A percentile compares a stretch with the other conserved stretches of the same genome.
phyloP scores from a whole-genome alignment of 2,329 filamentous ascomycete genomes.

The Beauveria sp. region DNA sequence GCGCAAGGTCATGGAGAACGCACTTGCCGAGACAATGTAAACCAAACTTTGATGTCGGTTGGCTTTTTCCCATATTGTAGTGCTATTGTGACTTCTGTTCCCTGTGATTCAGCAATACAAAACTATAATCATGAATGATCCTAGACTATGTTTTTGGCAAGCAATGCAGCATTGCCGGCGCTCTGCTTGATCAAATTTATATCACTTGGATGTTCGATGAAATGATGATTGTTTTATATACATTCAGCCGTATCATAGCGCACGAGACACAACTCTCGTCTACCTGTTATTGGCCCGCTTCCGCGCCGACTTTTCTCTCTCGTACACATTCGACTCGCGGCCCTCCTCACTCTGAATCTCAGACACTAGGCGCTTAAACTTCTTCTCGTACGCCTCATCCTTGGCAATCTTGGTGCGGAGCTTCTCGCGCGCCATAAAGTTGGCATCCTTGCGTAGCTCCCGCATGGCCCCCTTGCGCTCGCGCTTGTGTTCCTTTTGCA shows the following conservation, averaged over 20 bases:
- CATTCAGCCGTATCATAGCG: not conserved
- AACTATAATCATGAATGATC: too few relatives aligned
- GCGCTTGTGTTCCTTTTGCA: constrained; percentile 86
- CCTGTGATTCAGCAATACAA: too few relatives aligned
- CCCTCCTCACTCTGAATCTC: constrained; percentile 97
- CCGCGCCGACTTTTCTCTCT: constrained; percentile 71
- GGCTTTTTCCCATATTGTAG: too few relatives aligned
- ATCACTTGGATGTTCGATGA: too few relatives aligned
- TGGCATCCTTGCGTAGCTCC: constrained; percentile 90
- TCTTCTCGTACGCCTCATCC: constrained; percentile 91
- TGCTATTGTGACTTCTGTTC: too few relatives aligned
- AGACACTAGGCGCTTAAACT: constrained; percentile 83
- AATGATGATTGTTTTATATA: not conserved
- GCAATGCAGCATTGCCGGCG: too few relatives aligned
- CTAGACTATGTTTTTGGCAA: too few relatives aligned
- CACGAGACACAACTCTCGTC: constrained; percentile 3
- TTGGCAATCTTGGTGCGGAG: constrained; percentile 86
- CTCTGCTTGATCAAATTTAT: too few relatives aligned
- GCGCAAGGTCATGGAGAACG: constrained; percentile 9
- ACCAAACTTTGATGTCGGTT: too few relatives aligned
- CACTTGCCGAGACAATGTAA: not conserved
- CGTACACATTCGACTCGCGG: constrained; percentile 77
- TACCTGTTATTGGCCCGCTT: constrained; percentile 52
- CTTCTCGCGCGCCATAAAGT: constrained; percentile 87
- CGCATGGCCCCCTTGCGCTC: constrained; percentile 92